Percentiles rank a stretch among this genome's conserved stretches.
phyloP scores from a whole-genome alignment of 768 basidiomycete species.

The Lyophyllum decastes region DNA sequence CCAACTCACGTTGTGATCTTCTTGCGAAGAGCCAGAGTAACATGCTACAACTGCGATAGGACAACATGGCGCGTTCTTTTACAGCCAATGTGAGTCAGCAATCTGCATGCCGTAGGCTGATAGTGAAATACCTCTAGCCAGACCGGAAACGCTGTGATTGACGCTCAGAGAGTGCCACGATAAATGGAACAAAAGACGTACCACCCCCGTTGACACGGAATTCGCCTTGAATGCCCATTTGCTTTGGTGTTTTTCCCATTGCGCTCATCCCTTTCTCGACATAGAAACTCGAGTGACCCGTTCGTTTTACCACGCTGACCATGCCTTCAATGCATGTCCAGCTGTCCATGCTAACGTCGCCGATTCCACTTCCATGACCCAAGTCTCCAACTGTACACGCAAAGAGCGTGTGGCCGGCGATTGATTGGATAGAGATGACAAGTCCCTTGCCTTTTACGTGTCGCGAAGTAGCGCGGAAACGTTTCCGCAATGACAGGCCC shows the following conservation, averaged over 20 bases:
- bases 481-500: constrained; percentile 78
- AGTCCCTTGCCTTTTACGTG: constrained; percentile 80
- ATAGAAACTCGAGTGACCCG: constrained; percentile 84
- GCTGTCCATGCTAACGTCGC: constrained; percentile 80
- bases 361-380: constrained; percentile 62
- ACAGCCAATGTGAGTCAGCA: constrained; percentile 2
- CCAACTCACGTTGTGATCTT: constrained; percentile 71
- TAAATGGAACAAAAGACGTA: constrained; percentile 35
- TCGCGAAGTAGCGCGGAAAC: constrained; percentile 73
- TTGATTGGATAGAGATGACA: constrained; percentile 77
- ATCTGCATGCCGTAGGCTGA: not conserved
- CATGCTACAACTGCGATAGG: constrained; percentile 79
- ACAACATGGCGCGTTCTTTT: constrained; percentile 78
- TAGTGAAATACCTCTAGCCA: constrained; percentile 67
- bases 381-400: constrained; percentile 84
- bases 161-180: not conserved
- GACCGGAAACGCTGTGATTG: constrained; percentile 72
- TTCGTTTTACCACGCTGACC: constrained; percentile 75
- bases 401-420: constrained; percentile 78
- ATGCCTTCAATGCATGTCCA: constrained; percentile 81
- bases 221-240: constrained; percentile 70
- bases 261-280: constrained; percentile 87
- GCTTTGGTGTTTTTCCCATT: constrained; percentile 75
- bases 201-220: constrained; percentile 75
- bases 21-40: constrained; percentile 80